Evolutionary conservation across 2,329 filamentous ascomycete genomes (phyloP).

Genomic region (Bisporella sp.): DNA sequence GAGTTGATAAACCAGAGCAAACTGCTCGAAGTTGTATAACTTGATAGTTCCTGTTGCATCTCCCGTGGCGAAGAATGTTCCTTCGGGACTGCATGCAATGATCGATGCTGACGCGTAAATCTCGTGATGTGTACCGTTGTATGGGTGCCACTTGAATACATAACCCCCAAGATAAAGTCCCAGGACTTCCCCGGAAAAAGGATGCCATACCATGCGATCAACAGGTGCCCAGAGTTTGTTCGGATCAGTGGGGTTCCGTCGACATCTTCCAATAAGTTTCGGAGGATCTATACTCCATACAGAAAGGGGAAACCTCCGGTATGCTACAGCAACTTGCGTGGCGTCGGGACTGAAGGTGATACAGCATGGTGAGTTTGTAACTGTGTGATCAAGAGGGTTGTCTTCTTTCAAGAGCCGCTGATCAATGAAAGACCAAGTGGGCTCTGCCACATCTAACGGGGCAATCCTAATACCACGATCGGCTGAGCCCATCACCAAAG

Average conservation of each 20-base stretch:
- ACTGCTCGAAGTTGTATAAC: slow-evolving; percentile 12
- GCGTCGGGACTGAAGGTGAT: slow-evolving; percentile 12
- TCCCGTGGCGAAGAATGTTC: slow-evolving; percentile 12
- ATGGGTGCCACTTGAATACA: slow-evolving; percentile 9
- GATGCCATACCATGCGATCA: slow-evolving; percentile 5
- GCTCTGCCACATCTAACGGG: background rate
- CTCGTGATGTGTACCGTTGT: slow-evolving; percentile 2
- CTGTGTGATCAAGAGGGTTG: background rate
- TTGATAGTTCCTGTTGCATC: slow-evolving; percentile 12
- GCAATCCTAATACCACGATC: background rate
- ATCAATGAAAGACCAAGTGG: background rate
- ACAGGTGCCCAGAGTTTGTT: slow-evolving; percentile 2
- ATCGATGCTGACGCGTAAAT: background rate
- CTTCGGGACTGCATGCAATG: slow-evolving; percentile 12
- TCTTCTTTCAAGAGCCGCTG: background rate
- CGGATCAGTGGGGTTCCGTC: slow-evolving; percentile 1
- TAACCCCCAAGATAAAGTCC: slow-evolving; percentile 5
- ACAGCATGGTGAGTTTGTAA: slow-evolving; percentile 5
- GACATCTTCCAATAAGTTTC: slow-evolving; percentile 5
- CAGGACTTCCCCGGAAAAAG: slow-evolving; percentile 3
- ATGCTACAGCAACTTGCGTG: slow-evolving; percentile 12
- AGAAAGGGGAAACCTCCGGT: slow-evolving; percentile 10
- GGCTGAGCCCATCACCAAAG: background rate
- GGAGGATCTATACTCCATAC: slow-evolving; percentile 9
- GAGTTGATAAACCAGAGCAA: slow-evolving; percentile 7